A percentile compares a stretch with the other conserved stretches of the same genome.
phyloP scores from a whole-genome alignment of 352 stramenopile species.

The Phytopythium aichiense region DNA sequence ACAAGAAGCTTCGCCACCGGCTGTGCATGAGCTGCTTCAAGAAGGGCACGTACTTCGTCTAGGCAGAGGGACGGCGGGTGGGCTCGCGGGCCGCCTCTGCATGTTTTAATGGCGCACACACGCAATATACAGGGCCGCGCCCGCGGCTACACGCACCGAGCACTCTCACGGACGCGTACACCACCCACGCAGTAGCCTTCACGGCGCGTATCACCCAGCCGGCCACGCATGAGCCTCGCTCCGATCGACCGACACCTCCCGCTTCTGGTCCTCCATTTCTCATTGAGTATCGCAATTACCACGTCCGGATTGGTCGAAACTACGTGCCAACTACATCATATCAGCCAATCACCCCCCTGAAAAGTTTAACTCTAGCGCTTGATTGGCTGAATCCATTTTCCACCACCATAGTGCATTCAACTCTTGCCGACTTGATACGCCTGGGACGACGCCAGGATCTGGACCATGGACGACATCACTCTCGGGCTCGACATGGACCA shows the following conservation, averaged over 20 bases:
- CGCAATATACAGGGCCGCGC: not conserved
- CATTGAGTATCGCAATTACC: no score
- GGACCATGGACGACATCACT: constrained; percentile 5
- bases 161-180: not conserved
- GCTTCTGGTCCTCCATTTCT: no score
- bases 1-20: constrained; percentile 87
- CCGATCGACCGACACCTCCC: not conserved
- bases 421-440: not conserved
- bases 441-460: not conserved
- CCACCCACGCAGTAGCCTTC: not conserved
- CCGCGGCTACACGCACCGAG: not conserved
- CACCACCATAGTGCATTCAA: not conserved
- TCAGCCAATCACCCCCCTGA: no score
- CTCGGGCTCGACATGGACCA: constrained; percentile 10
- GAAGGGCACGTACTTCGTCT: constrained; percentile 90
- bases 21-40: constrained; percentile 91
- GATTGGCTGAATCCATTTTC: not conserved
- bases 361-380: no score
- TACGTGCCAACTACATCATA: no score
- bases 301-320: no score
- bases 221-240: not conserved
- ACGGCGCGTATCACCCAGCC: not conserved
- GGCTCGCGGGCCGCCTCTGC: not conserved
- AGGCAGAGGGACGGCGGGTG: constrained; percentile 13
- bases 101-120: not conserved